A percentile compares a stretch with the other conserved stretches of the same genome.
Conservation (phyloP, 1,139 yeast species). For the Taiozyma sp. region DNA sequence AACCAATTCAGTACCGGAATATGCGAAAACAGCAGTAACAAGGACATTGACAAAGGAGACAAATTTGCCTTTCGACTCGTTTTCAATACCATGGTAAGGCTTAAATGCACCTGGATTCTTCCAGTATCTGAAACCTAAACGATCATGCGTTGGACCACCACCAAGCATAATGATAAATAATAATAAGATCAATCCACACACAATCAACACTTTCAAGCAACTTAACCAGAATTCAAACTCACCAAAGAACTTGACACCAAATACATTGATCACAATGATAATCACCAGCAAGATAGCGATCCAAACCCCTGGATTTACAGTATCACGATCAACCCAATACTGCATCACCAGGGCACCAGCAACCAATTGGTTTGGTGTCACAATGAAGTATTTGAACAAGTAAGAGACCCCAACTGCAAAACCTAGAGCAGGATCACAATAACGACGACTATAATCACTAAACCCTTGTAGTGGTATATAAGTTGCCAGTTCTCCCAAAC, state of each 20-base stretch:
- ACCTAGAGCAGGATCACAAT: slow-evolving; percentile 67
- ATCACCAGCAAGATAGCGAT: slow-evolving; percentile 54
- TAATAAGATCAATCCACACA: slow-evolving; percentile 56
- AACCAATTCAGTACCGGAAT: slow-evolving; percentile 66
- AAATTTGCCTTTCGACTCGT: slow-evolving; percentile 44
- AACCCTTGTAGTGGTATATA: slow-evolving; percentile 65
- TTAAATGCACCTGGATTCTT: slow-evolving; percentile 50
- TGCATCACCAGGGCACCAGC: slow-evolving; percentile 67
- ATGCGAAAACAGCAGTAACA: slow-evolving; percentile 74
- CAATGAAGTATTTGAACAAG: slow-evolving; percentile 67
- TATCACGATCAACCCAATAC: slow-evolving; percentile 50
- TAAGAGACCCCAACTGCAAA: slow-evolving; percentile 71
- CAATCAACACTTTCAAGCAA: slow-evolving; percentile 52
- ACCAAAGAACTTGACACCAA: slow-evolving; percentile 66
- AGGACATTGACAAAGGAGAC: slow-evolving; percentile 63
- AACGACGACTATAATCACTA: slow-evolving; percentile 56
- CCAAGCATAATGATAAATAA: slow-evolving; percentile 56
- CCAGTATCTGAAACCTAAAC: slow-evolving; percentile 59
- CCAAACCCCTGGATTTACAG: slow-evolving; percentile 60
- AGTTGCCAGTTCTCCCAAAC: slow-evolving; percentile 70
- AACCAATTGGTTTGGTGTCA: slow-evolving; percentile 65
- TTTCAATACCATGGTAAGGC: slow-evolving; percentile 60
- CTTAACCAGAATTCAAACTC: slow-evolving; percentile 61
- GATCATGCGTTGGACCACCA: slow-evolving; percentile 49
- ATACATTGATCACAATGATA: slow-evolving; percentile 47